Evolutionary conservation across 306 rosid species (phyloP).

Genomic region (Fragaria vesca): DNA sequence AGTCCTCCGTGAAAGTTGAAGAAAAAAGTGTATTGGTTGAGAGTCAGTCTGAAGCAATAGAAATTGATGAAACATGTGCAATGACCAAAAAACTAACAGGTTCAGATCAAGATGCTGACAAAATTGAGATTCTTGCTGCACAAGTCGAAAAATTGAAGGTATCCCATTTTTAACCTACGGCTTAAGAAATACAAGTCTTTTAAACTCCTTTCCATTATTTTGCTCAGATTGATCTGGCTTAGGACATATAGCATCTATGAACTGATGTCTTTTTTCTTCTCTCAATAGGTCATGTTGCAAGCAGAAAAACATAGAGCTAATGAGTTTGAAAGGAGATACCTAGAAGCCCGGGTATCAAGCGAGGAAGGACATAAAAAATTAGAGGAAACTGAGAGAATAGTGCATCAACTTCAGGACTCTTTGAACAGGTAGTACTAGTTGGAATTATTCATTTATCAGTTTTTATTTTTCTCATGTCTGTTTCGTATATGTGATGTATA

Average conservation of each 20-base stretch:
- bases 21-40: slow-evolving; percentile 39
- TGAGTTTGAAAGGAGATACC: slow-evolving; percentile 65
- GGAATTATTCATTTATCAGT: slow-evolving; percentile 23
- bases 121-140: slow-evolving; percentile 10
- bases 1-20: slow-evolving; percentile 27
- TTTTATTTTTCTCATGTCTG: slow-evolving; percentile 10
- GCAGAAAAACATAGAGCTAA: slow-evolving; percentile 71
- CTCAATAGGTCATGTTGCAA: slow-evolving; percentile 55
- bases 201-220: neutral
- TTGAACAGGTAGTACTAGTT: slow-evolving; percentile 73
- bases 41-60: slow-evolving; percentile 42
- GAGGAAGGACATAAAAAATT: slow-evolving; percentile 62
- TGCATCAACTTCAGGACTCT: slow-evolving; percentile 79
- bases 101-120: slow-evolving; percentile 49
- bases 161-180: slow-evolving; percentile 19
- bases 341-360: slow-evolving; percentile 50
- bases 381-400: slow-evolving; percentile 70
- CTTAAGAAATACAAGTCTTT: neutral
- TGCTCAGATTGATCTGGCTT: neutral
- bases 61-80: slow-evolving; percentile 41
- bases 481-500: slow-evolving; percentile 1
- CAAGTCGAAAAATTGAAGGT: slow-evolving; percentile 56
- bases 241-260: slow-evolving; percentile 4
- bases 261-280: neutral
- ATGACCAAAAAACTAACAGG: slow-evolving; percentile 39